Conservation (phyloP, 176 grass and related monocot species). For the Tillandsia leiboldiana region DNA sequence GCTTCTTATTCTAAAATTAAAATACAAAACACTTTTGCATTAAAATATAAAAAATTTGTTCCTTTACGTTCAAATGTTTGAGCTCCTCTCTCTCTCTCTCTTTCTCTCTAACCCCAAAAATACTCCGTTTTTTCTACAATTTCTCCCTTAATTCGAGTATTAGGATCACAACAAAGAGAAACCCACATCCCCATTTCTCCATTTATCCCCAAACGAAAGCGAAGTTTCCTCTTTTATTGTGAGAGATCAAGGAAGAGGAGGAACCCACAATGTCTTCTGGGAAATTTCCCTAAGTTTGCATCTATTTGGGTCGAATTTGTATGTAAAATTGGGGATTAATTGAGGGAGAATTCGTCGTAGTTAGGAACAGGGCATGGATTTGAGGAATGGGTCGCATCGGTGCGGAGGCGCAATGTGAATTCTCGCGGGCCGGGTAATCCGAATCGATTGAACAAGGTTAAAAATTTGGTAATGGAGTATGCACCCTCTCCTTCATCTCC, state of each 20-base stretch:
- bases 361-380: constrained; percentile 21
- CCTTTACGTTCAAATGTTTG: background rate
- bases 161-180: background rate
- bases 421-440: background rate
- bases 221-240: background rate
- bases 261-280: background rate
- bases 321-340: background rate
- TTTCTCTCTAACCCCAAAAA: background rate
- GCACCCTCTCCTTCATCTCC: constrained; percentile 2
- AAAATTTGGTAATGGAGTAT: background rate
- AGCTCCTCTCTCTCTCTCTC: background rate
- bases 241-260: background rate
- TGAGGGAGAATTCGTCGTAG: background rate
- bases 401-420: constrained; percentile 36
- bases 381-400: constrained; percentile 52
- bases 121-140: background rate
- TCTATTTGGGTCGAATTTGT: background rate
- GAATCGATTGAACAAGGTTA: too few relatives aligned
- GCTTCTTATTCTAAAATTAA: too few relatives aligned
- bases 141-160: background rate
- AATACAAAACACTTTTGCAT: too few relatives aligned
- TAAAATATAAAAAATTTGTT: too few relatives aligned
- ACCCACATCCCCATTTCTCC: background rate
- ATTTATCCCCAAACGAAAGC: background rate
- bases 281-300: background rate